Conservation (phyloP, 495 filamentous ascomycete species). For the Penicillium fimorum region DNA sequence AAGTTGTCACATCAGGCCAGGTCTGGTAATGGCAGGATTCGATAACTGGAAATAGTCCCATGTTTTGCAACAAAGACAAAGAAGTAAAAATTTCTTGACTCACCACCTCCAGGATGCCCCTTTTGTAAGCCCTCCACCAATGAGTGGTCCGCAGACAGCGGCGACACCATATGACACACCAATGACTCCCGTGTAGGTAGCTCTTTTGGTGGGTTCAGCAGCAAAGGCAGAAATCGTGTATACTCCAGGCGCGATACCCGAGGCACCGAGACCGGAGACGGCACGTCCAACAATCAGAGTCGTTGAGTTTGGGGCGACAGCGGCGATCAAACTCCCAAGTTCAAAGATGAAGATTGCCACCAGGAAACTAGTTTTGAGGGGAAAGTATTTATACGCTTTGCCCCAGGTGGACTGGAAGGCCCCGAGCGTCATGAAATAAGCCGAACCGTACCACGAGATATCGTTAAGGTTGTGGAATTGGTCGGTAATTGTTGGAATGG, state of each 20-base stretch:
- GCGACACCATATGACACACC: slow-evolving; percentile 40
- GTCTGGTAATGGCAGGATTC: not conserved
- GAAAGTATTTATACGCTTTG: slow-evolving; percentile 53
- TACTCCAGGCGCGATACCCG: slow-evolving; percentile 23
- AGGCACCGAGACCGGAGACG: slow-evolving; percentile 23
- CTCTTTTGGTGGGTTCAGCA: slow-evolving; percentile 31
- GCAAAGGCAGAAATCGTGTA: slow-evolving; percentile 37
- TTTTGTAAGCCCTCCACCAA: slow-evolving; percentile 21
- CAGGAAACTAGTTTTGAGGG: slow-evolving; percentile 51
- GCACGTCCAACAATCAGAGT: slow-evolving; percentile 40
- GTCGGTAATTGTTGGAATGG: slow-evolving; percentile 27
- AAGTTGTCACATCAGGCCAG: no score
- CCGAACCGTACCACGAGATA: slow-evolving; percentile 32
- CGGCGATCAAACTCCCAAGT: slow-evolving; percentile 55
- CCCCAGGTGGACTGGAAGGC: slow-evolving; percentile 54
- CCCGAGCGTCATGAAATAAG: slow-evolving; percentile 55
- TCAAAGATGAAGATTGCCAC: slow-evolving; percentile 67
- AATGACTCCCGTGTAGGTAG: slow-evolving; percentile 40
- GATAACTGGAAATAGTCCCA: no score
- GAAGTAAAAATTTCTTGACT: no score
- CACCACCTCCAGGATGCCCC: no score
- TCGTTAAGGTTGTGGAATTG: not conserved
- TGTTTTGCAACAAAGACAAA: no score
- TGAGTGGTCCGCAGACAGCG: slow-evolving; percentile 44
- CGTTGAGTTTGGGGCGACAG: slow-evolving; percentile 25